Evolutionary conservation across 2,329 filamentous ascomycete species (phyloP), one percentile per base, ranked within the genome.

Genomic region (Trichoderma semiorbis): DNA sequence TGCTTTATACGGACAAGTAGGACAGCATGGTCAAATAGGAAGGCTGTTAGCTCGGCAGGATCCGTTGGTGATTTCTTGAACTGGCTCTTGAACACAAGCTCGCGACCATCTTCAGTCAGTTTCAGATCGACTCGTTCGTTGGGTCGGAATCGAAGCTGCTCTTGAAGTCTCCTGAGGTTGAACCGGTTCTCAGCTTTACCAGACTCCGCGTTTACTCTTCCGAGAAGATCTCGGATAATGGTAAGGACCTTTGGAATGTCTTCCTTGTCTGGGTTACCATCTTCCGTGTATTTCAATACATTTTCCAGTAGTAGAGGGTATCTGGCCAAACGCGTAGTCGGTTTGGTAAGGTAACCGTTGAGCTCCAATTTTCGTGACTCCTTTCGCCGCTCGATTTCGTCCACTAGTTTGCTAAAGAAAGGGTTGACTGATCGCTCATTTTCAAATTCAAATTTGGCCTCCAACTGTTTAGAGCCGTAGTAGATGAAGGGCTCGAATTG

Each of bases 131-230:
- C 95, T 78, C 92, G 93, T 78, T 98, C 95, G 74, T 94, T 94
- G 1, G 93, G 91, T 55, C 92, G 89, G 86, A 97, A 99, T 74
- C 95, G 94, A 74, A 99, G 89, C 77, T 97, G 93, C 76, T 96
- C 91, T 79, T 98, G 96, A 36, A 99, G 87, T 76, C 94, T 93
- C 81, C 95, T 92, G 71, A 99, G 84, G 80, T 98, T 98, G 86
- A 97, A 98, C 67, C 96, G 92, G 79, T 99, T 99, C 82, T 99
- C 96, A 0, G 96, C 94, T 84, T 97, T 98, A 77, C 96, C 96
- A 75, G 94, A 97, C 81, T 98, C 96, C 16, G 93, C 89, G 78
- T 99, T 99, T 79, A 99, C 96, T 74, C 93, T 89, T 66, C 90
- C 92, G 64, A 99, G 84, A 76, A 97, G 92, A 75, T 95, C 93